Base-by-base conservation (phyloP, 2,329 filamentous ascomycete species). In the Cercospora zeae-maydis region DNA sequence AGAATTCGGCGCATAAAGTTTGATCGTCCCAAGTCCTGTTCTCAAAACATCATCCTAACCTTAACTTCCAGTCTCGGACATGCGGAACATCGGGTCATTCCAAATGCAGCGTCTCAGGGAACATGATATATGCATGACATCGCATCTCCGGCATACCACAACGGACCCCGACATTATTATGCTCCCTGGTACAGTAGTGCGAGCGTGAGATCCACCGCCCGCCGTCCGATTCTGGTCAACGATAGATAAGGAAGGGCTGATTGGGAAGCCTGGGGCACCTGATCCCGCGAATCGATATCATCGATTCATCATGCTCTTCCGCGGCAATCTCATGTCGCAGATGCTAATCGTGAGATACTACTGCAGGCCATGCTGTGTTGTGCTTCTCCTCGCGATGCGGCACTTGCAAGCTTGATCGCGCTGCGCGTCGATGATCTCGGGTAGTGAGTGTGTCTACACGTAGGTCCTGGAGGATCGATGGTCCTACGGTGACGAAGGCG, bases 341-440 rank as follows among this genome's bases (percentile, higher is more conserved):
- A 37, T 30, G 31, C 53, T 39, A 27, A 57, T 58, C 37, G 49
- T 31, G 57, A 34, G 45, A 30, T 30, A 27, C 24, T 27, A 6
- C 24, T 52, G 39, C 58, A 33, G 42, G 31, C n/a, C 27, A 60
- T 63, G 45, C 57, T 61, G 58, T 54, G 13, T 31, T 27, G 21
- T 65, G 63, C 63, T 63, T 65, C 49, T 65, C 63, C 63, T 60
- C 56, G 63, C 63, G 19, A 30, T 53, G 33, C 49, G 49, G 49
- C 49, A 52, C 27, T 5, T 8, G 16, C 27, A 10, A 16, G 31
- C 13, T 30, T 19, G 49, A 19, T 16, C 16, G 31, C 49, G 49
- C 27, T 16, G 49, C n/a, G 4, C 14, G 49, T 19, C 31, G 49
- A 6, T 6, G 49, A 52, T 52, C 49, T 27, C 14, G 49, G 8